These are phyloP conservation scores for Ochromonas danica DNA, from an alignment of 108 stramenopile genomes.

Conservation along the genomic window DNA sequence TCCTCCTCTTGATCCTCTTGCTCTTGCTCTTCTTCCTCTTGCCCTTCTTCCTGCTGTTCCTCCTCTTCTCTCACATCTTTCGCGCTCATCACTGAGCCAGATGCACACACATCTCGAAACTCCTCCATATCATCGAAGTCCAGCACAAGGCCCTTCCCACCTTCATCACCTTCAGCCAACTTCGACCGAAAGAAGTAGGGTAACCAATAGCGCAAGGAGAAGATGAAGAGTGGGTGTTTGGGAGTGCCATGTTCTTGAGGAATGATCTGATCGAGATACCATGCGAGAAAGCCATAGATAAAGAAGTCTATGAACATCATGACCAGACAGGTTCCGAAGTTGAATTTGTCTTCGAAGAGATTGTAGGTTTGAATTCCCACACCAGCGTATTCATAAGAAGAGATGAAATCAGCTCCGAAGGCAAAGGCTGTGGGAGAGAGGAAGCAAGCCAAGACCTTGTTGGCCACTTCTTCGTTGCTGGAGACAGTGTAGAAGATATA, in stretches of 20 bases:
- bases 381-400: conserved; percentile 64
- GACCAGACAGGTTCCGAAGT: conserved; percentile 45
- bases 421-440: conserved; percentile 63
- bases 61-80: no score
- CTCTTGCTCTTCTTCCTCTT: neutral
- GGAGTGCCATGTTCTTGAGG: conserved; percentile 49
- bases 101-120: no score
- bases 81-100: no score
- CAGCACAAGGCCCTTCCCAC: conserved; percentile 44
- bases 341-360: conserved; percentile 54
- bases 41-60: no score
- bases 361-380: conserved; percentile 56
- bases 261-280: conserved; percentile 52
- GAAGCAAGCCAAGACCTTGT: conserved; percentile 55
- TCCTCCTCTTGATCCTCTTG: no score
- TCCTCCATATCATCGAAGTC: conserved; percentile 62
- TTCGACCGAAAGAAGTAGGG: conserved; percentile 22
- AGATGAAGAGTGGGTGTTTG: conserved; percentile 40
- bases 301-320: conserved; percentile 45
- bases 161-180: conserved; percentile 39
- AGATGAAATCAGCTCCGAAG: conserved; percentile 65
- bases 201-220: conserved; percentile 8
- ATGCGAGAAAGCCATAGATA: conserved; percentile 43
- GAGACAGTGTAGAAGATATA: neutral
- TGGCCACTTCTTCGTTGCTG: neutral